phyloP scores from a whole-genome alignment of 257 asterid species.

The Craterostigma plantagineum region DNA sequence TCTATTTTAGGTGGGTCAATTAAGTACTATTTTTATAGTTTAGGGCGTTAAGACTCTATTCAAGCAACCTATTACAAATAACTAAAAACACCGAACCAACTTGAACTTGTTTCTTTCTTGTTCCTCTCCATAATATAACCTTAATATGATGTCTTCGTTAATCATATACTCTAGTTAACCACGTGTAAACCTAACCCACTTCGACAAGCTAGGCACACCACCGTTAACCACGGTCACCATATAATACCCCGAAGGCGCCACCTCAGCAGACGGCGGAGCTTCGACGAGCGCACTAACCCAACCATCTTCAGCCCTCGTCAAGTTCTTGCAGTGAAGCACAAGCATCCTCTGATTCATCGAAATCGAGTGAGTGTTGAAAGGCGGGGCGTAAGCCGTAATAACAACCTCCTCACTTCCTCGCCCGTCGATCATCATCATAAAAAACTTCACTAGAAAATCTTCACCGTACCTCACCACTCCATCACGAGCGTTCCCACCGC shows the following conservation, averaged over 20 bases:
- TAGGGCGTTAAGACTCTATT: no score
- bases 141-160: no score
- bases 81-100: no score
- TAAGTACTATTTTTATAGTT: no score
- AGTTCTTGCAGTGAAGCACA: conserved; percentile 19
- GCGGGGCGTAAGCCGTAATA: conserved; percentile 31
- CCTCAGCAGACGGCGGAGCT: conserved; percentile 40
- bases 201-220: conserved; percentile 41
- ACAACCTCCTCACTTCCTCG: conserved; percentile 9
- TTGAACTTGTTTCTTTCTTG: no score
- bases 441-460: conserved; percentile 22
- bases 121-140: no score
- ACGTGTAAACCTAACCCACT: conserved; percentile 33
- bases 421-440: conserved; percentile 4
- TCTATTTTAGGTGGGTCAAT: no score
- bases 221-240: conserved; percentile 38
- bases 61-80: no score
- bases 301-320: conserved; percentile 16
- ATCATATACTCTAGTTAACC: not conserved
- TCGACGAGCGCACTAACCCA: conserved; percentile 26
- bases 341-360: conserved; percentile 60
- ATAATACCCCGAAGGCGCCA: conserved; percentile 57
- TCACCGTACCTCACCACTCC: conserved; percentile 20
- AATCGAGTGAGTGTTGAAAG: conserved; percentile 43
- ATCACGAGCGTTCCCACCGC: not conserved